These are phyloP conservation scores for Fusarium sp. DNA, from an alignment of 2,329 filamentous ascomycete genomes.

Conservation along the genomic window DNA sequence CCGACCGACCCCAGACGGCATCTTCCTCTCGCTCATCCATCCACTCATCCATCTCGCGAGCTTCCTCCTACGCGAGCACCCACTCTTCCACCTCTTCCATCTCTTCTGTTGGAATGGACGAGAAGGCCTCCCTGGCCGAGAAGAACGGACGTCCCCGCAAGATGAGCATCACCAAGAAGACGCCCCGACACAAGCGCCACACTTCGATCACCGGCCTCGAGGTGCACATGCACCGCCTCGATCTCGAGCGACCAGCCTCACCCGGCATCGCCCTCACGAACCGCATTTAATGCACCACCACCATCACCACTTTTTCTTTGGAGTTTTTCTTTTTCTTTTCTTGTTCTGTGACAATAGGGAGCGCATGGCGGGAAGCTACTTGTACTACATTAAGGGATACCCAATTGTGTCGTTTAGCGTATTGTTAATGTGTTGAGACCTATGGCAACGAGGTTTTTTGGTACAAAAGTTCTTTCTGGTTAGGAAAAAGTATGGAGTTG, in stretches of 20 bases:
- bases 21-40: conserved; percentile 28
- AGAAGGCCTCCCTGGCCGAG: conserved; percentile 35
- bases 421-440: conserved; percentile 2
- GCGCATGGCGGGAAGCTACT: conserved; percentile 1
- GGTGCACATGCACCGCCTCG: conserved; percentile 41
- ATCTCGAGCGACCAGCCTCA: conserved; percentile 44
- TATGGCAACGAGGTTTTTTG: background rate
- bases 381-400: conserved; percentile 1
- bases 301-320: background rate
- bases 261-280: conserved; percentile 45
- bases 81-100: conserved; percentile 41
- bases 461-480: background rate
- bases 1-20: conserved; percentile 27
- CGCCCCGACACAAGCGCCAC: conserved; percentile 39
- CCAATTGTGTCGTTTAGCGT: conserved; percentile 7
- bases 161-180: conserved; percentile 45
- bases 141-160: conserved; percentile 44
- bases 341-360: background rate
- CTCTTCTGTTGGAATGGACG: conserved; percentile 37
- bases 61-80: conserved; percentile 43
- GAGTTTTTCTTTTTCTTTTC: background rate
- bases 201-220: conserved; percentile 40
- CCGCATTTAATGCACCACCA: conserved; percentile 35
- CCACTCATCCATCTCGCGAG: conserved; percentile 44
- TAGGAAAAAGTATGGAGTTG: background rate